phyloP scores from a whole-genome alignment of 768 basidiomycete species.

The Trametes coccinea region DNA sequence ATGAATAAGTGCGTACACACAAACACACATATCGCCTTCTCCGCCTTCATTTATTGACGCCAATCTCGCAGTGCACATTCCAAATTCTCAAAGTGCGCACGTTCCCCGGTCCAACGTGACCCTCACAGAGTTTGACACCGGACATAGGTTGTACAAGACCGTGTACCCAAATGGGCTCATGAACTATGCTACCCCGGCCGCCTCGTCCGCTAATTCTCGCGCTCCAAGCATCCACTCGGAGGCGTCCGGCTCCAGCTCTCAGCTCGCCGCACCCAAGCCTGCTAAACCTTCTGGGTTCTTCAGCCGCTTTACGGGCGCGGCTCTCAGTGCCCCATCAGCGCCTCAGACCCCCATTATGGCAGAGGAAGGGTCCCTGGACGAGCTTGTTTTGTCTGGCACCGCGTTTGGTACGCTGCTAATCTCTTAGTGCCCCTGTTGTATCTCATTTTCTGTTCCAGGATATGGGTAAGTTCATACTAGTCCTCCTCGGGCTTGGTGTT shows the following conservation, averaged over 20 bases:
- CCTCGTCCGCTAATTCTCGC: constrained; percentile 25
- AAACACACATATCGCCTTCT: background rate
- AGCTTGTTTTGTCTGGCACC: constrained; percentile 70
- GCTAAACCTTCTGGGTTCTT: constrained; percentile 28
- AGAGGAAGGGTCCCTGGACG: constrained; percentile 62
- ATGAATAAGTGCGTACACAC: constrained; percentile 51
- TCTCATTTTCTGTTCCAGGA: constrained; percentile 22
- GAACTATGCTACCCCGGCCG: constrained; percentile 30
- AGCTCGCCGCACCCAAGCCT: constrained; percentile 7
- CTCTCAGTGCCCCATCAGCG: constrained; percentile 23
- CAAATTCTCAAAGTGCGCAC: constrained; percentile 65
- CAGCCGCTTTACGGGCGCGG: constrained; percentile 28
- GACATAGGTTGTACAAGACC: constrained; percentile 30
- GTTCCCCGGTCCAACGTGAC: constrained; percentile 2
- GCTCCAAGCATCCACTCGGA: constrained; percentile 28
- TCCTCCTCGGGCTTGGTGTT: background rate
- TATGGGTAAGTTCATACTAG: constrained; percentile 28
- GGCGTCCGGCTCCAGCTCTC: constrained; percentile 21
- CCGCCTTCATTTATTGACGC: background rate
- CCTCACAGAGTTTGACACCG: constrained; percentile 1
- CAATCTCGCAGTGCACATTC: constrained; percentile 55
- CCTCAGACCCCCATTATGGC: constrained; percentile 26
- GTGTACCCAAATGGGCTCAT: constrained; percentile 33
- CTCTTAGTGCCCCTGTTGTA: background rate
- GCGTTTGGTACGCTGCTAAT: constrained; percentile 58